phyloP scores from a whole-genome alignment of 495 filamentous ascomycete species.

The Rhypophila decipiens region DNA sequence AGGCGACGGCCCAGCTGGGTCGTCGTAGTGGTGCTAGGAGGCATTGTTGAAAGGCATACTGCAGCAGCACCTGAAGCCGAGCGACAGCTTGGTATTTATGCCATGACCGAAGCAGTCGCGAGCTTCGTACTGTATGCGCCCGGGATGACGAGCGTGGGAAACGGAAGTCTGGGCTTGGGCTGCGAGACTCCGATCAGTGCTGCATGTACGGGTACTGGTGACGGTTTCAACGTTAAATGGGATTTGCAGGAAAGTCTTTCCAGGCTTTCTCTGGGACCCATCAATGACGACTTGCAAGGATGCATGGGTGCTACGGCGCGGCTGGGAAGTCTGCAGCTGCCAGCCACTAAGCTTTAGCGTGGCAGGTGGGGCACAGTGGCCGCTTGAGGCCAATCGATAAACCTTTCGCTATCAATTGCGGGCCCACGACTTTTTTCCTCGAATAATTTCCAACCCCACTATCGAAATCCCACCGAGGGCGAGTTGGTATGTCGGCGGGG shows the following conservation, averaged over 20 bases:
- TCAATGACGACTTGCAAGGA: slow-evolving; percentile 14
- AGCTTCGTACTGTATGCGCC: background rate
- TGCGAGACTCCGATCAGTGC: too few species aligned
- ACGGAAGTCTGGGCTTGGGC: too few species aligned
- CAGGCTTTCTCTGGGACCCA: background rate
- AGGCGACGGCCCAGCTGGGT: slow-evolving; percentile 40
- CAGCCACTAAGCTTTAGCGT: background rate
- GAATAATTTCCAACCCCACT: slow-evolving; percentile 25
- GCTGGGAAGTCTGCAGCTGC: background rate
- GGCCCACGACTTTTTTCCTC: slow-evolving; percentile 23
- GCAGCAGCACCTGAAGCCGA: slow-evolving; percentile 12
- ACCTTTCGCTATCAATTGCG: slow-evolving; percentile 12
- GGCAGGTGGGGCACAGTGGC: background rate
- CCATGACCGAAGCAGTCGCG: slow-evolving; percentile 9
- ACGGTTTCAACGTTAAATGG: too few species aligned
- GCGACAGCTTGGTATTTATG: slow-evolving; percentile 8
- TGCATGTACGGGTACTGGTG: too few species aligned
- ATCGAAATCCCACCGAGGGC: slow-evolving; percentile 16
- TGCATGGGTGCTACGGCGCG: background rate
- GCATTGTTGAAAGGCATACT: slow-evolving; percentile 40
- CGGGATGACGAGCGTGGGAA: background rate
- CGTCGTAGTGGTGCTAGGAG: slow-evolving; percentile 36
- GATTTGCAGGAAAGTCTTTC: background rate
- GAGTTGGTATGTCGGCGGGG: slow-evolving; percentile 5
- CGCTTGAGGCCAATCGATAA: slow-evolving; percentile 27